These are phyloP conservation scores for Microsporum canis DNA, from an alignment of 2,329 filamentous ascomycete species.

Conservation along the genomic window DNA sequence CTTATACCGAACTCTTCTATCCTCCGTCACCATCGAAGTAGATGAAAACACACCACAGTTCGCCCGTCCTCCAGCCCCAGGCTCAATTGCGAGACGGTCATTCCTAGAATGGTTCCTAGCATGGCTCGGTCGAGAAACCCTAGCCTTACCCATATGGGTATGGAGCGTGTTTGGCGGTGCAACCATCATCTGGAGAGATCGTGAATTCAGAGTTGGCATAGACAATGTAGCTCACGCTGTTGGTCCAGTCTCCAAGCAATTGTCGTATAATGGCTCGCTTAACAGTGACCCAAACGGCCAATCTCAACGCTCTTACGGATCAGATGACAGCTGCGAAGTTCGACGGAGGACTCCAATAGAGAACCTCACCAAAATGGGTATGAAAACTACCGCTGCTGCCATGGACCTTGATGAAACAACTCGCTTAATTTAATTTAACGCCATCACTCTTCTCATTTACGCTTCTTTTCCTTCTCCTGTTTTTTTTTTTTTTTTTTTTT, in stretches of 20 bases:
- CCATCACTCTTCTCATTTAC: neutral
- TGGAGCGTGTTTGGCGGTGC: constrained; percentile 83
- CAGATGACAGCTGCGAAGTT: constrained; percentile 4
- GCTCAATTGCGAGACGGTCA: constrained; percentile 39
- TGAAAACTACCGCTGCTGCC: constrained; percentile 4
- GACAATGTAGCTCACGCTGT: constrained; percentile 67
- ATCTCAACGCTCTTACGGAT: neutral
- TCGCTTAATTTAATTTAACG: neutral
- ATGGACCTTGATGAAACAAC: constrained; percentile 5
- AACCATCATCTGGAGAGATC: constrained; percentile 78
- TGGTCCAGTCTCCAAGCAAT: neutral
- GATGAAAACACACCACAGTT: constrained; percentile 67
- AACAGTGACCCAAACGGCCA: neutral
- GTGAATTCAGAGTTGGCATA: constrained; percentile 65
- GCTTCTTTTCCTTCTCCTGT: neutral
- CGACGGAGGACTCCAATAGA: constrained; percentile 11
- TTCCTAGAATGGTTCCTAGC: constrained; percentile 64
- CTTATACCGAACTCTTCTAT: constrained; percentile 64
- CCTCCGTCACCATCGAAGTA: constrained; percentile 55
- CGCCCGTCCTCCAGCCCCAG: constrained; percentile 42
- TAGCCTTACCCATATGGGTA: constrained; percentile 81
- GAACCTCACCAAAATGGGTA: constrained; percentile 5
- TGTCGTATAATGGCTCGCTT: neutral
- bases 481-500: neutral
- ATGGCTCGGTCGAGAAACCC: constrained; percentile 71